These are phyloP conservation scores for Coemansia sp. DNA, from an alignment of 192 early-diverging fungal species.

Conservation along the genomic window DNA sequence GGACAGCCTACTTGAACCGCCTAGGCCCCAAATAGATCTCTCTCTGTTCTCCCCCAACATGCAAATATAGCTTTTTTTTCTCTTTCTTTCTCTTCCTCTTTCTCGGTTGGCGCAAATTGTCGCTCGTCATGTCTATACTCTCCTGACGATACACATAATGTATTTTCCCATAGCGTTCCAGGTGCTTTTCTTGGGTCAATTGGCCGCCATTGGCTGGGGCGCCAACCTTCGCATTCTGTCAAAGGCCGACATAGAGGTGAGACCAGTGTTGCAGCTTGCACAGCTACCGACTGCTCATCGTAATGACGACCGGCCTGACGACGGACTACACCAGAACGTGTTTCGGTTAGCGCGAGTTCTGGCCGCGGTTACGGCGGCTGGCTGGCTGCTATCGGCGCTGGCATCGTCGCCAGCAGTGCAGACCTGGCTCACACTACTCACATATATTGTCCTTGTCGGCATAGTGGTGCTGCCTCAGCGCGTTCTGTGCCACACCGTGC, in stretches of 20 bases:
- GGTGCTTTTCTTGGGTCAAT: constrained; percentile 40
- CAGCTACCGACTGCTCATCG: constrained; percentile 13
- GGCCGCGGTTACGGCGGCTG: constrained; percentile 15
- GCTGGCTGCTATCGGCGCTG: constrained; percentile 34
- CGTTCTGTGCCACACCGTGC: constrained; percentile 32
- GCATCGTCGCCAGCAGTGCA: constrained; percentile 9
- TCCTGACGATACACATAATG: constrained; percentile 9
- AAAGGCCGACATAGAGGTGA: constrained; percentile 30
- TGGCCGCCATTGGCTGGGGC: constrained; percentile 50
- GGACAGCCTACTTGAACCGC: constrained; percentile 82
- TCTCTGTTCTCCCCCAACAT: not conserved
- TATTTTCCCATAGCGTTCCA: constrained; percentile 51
- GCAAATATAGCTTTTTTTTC: too few relatives aligned
- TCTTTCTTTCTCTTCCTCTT: not conserved
- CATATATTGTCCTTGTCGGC: constrained; percentile 23
- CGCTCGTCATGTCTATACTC: not conserved
- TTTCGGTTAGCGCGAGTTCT: constrained; percentile 28
- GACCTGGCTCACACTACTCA: constrained; percentile 33
- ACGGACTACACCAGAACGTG: constrained; percentile 18
- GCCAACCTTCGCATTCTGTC: constrained; percentile 44
- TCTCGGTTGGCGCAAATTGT: not conserved
- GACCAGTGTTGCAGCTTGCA: constrained; percentile 39
- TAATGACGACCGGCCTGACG: constrained; percentile 1
- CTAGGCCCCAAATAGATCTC: not conserved
- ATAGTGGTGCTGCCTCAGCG: constrained; percentile 40